Conservation (phyloP, 2,329 filamentous ascomycete species). For the Emmonsiellopsis sp. region DNA sequence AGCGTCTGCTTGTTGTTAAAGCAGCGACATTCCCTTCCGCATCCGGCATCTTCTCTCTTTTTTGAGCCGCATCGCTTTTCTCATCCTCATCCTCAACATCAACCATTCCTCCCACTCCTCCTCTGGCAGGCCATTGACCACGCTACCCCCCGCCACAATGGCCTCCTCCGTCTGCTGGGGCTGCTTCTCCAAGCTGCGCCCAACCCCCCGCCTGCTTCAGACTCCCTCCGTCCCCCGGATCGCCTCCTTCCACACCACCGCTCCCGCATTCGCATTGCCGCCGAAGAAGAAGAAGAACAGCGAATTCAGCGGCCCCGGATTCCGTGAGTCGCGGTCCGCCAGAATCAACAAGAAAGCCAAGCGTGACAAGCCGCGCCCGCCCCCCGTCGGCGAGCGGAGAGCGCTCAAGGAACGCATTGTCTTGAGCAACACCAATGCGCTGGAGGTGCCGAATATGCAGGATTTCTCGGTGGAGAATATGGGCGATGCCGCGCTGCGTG, state of each 20-base stretch:
- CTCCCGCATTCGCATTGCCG: conserved; percentile 27
- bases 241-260: conserved; percentile 41
- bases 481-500: conserved; percentile 47
- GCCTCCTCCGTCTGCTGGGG: conserved; percentile 51
- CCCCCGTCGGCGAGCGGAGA: conserved; percentile 68
- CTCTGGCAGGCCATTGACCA: not conserved
- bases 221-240: conserved; percentile 35
- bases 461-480: conserved; percentile 51
- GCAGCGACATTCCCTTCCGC: not conserved
- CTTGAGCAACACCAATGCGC: conserved; percentile 86
- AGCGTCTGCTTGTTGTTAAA: not conserved
- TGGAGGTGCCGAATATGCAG: conserved; percentile 61
- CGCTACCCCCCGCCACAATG: conserved; percentile 33
- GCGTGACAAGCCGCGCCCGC: conserved; percentile 42
- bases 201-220: conserved; percentile 27
- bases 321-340: conserved; percentile 30
- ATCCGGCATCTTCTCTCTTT: not conserved
- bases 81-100: not conserved
- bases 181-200: conserved; percentile 45
- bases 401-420: conserved; percentile 80
- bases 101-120: not conserved
- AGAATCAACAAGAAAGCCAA: conserved; percentile 38
- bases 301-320: conserved; percentile 20
- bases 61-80: not conserved
- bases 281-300: conserved; percentile 42